Base-by-base conservation (phyloP, 1,284 basidiomycete genomes). In the Boletus holoroseus region DNA sequence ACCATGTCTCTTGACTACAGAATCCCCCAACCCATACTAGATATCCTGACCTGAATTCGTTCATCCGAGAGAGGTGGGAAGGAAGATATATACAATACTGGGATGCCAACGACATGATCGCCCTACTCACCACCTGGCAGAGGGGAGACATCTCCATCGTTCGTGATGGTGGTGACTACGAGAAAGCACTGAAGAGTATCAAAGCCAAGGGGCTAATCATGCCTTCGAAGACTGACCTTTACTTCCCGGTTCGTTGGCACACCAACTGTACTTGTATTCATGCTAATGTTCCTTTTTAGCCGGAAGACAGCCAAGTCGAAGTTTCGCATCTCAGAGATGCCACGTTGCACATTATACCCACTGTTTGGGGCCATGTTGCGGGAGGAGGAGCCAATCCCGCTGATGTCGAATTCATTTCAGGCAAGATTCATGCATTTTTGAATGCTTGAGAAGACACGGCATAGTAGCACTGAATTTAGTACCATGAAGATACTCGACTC, bases 21-120 rank as follows among this genome's bases (percentile, higher is more conserved):
- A 22, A 37, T n/a, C 9, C 7, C 24, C 27, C 16, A 31, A 34
- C 16, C 26, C 30, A 49, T 30, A 18, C 16, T 44, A 69, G 68
- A 43, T 70, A 62, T 53, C 61, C 65, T 26, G 62, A 68, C 32
- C 47, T 70, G 36, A 58, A 71, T 37, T 58, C 62, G 13, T 69
- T 62, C 55, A 43, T 73, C 16, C 58, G 61, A 18, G 71, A 70
- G 49, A 58, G 55, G 18, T 73, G 72, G 71, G 71, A 73, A 55
- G 68, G 56, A 38, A 55, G 67, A 31, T 68, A 58, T 53, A 47
- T 72, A 28, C 50, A 55, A 13, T 45, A 60, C 38, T 73, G 73
- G 70, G 73, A 74, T 35, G 71, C 71, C 41, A 72, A 74, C 53
- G 70, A 73, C 55, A 66, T 72, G 59, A 52, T 73, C 30, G 60